Evolutionary conservation across 2,329 filamentous ascomycete species (phyloP), one percentile per base, ranked within the genome.

Genomic region (Botrytis fabae): DNA sequence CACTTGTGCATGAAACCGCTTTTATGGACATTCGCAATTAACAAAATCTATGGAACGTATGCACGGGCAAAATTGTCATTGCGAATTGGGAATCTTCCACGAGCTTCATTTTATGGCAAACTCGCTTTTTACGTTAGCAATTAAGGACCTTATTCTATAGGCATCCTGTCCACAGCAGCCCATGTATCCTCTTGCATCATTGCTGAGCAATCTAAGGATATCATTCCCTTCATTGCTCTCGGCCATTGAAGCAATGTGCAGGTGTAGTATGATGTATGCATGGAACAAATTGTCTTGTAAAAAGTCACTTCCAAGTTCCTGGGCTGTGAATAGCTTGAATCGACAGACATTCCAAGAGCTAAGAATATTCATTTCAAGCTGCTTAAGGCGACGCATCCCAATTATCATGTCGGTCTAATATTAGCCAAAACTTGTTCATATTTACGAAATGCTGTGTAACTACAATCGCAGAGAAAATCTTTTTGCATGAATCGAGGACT

Each of bases 261-360:
- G 57, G 65, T 57, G 65, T 68, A 54, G 64, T 25, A 40, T 54
- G 46, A 66, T 66, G 38, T 66, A 40, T 66, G 64, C 46, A 40
- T 40, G 64, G 35, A 22, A 25, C 64, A 9, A 35, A 54, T 40
- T 54, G 35, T 57, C 35, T 54, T 57, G 35, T 20, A 38, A 57
- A 40, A 68, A 14, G 28, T 32, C 62, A 48, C 62, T 54, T 54
- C 51, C 14, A 20, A 61, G 22, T 40, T 40, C 16, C 32, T 28
- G 35, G 20, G 35, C 46, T 28, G 25, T 28, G 46, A 35, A 54
- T 40, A 28, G 25, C 18, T 68, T 57, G n/a, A 68, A 40, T 28
- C n/a, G 25, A 25, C 46, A 68, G 22, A 22, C 40, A 57, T 68
- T 28, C 14, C 46, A 57, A 22, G 25, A 28, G 65, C 48, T 57